These are phyloP conservation scores for Leishmania mexicana DNA, from an alignment of 208 protist species.

Conservation along the genomic window DNA sequence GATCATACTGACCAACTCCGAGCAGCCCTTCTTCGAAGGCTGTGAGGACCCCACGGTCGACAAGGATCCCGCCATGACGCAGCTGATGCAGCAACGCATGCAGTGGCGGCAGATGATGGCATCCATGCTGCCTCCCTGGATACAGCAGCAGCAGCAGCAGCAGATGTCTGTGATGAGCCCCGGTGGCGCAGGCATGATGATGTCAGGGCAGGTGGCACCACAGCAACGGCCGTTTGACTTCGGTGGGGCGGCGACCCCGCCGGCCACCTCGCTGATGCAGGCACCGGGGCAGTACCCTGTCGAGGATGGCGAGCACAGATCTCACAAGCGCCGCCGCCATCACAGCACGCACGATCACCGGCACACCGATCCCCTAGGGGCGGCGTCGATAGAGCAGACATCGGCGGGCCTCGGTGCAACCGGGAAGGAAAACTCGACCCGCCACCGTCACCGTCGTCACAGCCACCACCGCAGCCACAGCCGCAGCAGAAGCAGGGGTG, in stretches of 20 bases:
- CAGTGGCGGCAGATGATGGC: slow-evolving; percentile 49
- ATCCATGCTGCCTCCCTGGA: slow-evolving; percentile 36
- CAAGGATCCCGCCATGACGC: slow-evolving; percentile 69
- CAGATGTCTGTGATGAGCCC: slow-evolving; percentile 9
- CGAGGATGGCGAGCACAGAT: slow-evolving; percentile 20
- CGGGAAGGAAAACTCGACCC: slow-evolving; percentile 16
- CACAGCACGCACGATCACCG: slow-evolving; percentile 26
- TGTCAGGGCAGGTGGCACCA: not conserved
- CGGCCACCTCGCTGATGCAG: not conserved
- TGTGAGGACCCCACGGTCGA: slow-evolving; percentile 66
- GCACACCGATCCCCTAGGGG: slow-evolving; percentile 21
- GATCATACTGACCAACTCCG: slow-evolving; percentile 68
- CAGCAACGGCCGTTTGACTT: not conserved
- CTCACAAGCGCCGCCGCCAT: slow-evolving; percentile 14
- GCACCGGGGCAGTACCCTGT: slow-evolving; percentile 14
- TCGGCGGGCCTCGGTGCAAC: slow-evolving; percentile 6
- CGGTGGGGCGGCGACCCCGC: not conserved
- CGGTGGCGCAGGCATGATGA: slow-evolving; percentile 23
- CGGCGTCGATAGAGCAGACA: slow-evolving; percentile 16
- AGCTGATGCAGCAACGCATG: slow-evolving; percentile 47
- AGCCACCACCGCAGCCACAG: slow-evolving; percentile 17
- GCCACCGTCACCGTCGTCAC: slow-evolving; percentile 20
- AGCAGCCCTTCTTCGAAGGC: slow-evolving; percentile 47
- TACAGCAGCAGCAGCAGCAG: slow-evolving; percentile 1
- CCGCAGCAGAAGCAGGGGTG: slow-evolving; percentile 15